Percentiles rank a stretch among this genome's conserved stretches.
These are phyloP conservation scores for Plenodomus tracheiphilus DNA, from an alignment of 2,329 filamentous ascomycete species.

Conservation along the genomic window DNA sequence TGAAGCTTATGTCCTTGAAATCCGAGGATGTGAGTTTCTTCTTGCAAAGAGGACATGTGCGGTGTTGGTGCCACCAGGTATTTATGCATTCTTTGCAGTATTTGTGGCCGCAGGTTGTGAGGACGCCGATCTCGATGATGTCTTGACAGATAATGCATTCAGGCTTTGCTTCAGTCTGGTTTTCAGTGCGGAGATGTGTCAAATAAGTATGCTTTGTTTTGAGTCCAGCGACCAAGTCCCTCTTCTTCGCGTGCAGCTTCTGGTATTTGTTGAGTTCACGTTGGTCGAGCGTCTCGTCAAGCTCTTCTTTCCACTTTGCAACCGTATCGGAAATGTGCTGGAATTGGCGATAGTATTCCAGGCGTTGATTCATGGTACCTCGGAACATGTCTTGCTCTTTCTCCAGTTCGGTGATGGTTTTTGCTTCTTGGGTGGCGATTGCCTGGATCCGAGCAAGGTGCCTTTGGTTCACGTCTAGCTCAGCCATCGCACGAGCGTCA, in stretches of 20 bases:
- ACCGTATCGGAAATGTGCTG: slow-evolving; percentile 91
- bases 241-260: slow-evolving; percentile 56
- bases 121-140: slow-evolving; percentile 73
- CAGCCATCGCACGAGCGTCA: slow-evolving; percentile 60
- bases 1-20: slow-evolving; percentile 83
- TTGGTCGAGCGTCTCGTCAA: slow-evolving; percentile 60
- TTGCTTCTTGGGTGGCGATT: slow-evolving; percentile 57
- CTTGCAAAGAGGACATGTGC: slow-evolving; percentile 86
- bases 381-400: slow-evolving; percentile 77
- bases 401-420: slow-evolving; percentile 57
- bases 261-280: slow-evolving; percentile 49
- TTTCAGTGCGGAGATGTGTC: slow-evolving; percentile 64
- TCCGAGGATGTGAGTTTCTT: slow-evolving; percentile 65
- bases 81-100: slow-evolving; percentile 89
- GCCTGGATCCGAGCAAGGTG: slow-evolving; percentile 64
- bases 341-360: slow-evolving; percentile 89
- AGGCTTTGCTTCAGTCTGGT: slow-evolving; percentile 57
- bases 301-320: slow-evolving; percentile 68
- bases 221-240: slow-evolving; percentile 62
- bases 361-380: slow-evolving; percentile 76
- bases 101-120: slow-evolving; percentile 83
- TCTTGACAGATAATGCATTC: slow-evolving; percentile 87
- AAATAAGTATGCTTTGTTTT: slow-evolving; percentile 79
- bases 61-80: slow-evolving; percentile 74
- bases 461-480: slow-evolving; percentile 66